Percentiles rank a stretch among this genome's conserved stretches.
phyloP scores from a whole-genome alignment of 495 filamentous ascomycete species.

The Pyronema domesticum region DNA sequence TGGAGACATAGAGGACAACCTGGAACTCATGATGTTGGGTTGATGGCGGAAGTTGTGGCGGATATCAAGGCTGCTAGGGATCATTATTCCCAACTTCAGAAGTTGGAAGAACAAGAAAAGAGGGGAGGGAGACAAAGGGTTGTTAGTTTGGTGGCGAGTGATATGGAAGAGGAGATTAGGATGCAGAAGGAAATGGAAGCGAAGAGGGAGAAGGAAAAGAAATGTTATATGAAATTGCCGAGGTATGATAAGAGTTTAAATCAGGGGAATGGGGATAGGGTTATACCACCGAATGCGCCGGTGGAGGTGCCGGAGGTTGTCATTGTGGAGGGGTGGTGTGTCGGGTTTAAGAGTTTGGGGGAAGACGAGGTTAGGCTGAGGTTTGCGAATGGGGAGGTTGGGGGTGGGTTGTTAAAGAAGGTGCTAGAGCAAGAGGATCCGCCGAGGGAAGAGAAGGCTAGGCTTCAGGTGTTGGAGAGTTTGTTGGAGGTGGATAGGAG shows the following conservation, averaged over 20 bases:
- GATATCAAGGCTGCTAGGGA: slow-evolving; percentile 34
- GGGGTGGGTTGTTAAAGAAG: slow-evolving; percentile 36
- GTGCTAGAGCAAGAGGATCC: slow-evolving; percentile 28
- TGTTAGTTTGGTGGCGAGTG: slow-evolving; percentile 33
- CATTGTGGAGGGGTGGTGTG: slow-evolving; percentile 84
- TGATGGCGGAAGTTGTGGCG: slow-evolving; percentile 44
- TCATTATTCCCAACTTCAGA: slow-evolving; percentile 30
- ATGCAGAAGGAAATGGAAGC: too few relatives aligned
- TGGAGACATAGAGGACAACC: slow-evolving; percentile 72
- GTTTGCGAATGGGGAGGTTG: neutral
- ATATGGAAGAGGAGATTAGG: neutral
- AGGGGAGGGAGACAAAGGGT: too few relatives aligned
- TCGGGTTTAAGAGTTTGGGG: slow-evolving; percentile 58
- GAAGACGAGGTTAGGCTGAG: slow-evolving; percentile 29
- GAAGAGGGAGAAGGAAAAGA: too few relatives aligned
- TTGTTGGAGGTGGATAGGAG: slow-evolving; percentile 54
- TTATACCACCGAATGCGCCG: slow-evolving; percentile 41
- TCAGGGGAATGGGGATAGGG: slow-evolving; percentile 61
- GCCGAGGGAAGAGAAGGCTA: slow-evolving; percentile 12
- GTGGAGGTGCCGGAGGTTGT: slow-evolving; percentile 46
- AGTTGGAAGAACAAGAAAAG: too few relatives aligned
- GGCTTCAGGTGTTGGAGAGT: slow-evolving; percentile 41
- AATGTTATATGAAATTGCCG: slow-evolving; percentile 35
- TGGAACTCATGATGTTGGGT: slow-evolving; percentile 63
- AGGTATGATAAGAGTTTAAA: slow-evolving; percentile 70